phyloP scores from a whole-genome alignment of 2,329 filamentous ascomycete species.

The Elsinoe fawcettii region DNA sequence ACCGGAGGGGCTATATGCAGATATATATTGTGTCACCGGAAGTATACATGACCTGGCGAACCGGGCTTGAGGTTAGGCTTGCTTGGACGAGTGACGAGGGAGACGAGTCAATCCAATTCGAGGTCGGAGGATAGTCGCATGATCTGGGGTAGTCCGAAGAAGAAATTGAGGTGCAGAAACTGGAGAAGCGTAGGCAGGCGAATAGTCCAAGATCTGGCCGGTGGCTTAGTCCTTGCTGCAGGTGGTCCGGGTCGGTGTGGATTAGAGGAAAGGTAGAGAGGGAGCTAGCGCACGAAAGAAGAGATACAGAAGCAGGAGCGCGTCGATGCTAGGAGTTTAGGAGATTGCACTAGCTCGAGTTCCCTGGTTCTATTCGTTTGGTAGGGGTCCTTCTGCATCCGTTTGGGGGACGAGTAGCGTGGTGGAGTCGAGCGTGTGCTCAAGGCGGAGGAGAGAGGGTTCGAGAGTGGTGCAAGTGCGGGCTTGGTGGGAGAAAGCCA shows the following conservation, averaged over 20 bases:
- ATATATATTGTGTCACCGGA: neutral
- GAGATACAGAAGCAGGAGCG: slow-evolving; percentile 5
- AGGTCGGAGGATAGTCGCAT: slow-evolving; percentile 12
- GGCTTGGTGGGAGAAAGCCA: neutral
- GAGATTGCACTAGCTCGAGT: slow-evolving; percentile 4
- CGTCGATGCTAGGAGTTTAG: neutral
- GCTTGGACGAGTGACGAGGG: neutral
- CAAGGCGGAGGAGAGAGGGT: neutral
- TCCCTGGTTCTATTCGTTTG: neutral
- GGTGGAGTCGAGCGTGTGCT: neutral
- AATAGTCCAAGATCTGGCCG: slow-evolving; percentile 4
- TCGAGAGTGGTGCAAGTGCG: slow-evolving; percentile 1
- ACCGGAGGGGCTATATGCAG: neutral
- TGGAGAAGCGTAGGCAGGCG: neutral
- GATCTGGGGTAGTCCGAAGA: slow-evolving; percentile 1
- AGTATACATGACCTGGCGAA: neutral
- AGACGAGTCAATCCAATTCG: slow-evolving; percentile 8
- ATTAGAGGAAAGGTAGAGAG: neutral
- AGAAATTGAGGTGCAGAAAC: slow-evolving; percentile 1
- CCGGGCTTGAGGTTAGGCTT: neutral
- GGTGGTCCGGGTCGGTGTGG: neutral
- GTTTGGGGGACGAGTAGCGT: neutral
- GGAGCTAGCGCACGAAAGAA: neutral
- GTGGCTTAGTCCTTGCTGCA: slow-evolving; percentile 1
- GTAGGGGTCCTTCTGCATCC: slow-evolving; percentile 5